Evolutionary conservation across 116 monocot species (phyloP), one percentile per base, ranked within the genome.

Genomic region (Zostera marina): DNA sequence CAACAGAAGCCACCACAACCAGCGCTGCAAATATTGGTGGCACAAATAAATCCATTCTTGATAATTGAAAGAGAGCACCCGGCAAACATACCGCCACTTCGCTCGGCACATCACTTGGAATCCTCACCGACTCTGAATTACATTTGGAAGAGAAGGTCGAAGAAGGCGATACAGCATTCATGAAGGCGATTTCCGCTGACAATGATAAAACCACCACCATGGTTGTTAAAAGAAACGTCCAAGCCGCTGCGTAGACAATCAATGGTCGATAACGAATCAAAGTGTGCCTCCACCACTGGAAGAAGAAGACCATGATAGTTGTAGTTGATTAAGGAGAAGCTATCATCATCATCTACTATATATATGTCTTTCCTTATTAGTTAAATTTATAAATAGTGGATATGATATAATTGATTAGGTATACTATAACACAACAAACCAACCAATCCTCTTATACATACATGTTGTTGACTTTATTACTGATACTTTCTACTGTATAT

Each of bases 11-110:
- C 7, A 66, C 61, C 7, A 91, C 81, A 22, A 83, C 83, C 4
- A 69, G 12, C 11, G 78, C 80, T 1, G 92, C 87, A 45, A 87
- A 87, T 14, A 92, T 8, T 4, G 81, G 88, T 1, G 84, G 94
- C 3, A 94, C 73, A 26, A 85, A 0, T 7, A 54, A 23, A 38
- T 69, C 69, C 42, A 72, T 16, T n/a, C 26, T 49, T 41, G 78
- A 76, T 41, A 64, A 48, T 20, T 61, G 61, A 44, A 88, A 77
- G 25, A 78, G 58, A 54, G 47, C 26, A 0, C 68, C 62, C 3
- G 84, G 89, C 57, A 90, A 14, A 63, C 89, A 81, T 1, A 72
- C 59, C 32, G n/a, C n/a, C 60, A 60, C 75, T 71, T 90, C 89
- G 19, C 68, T 63, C 7, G 75, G 66, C 1, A 69, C 71, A 21